A percentile compares a stretch with the other conserved stretches of the same genome.
Evolutionary conservation across 495 filamentous ascomycete species (phyloP).

Genomic region (Aspergillus egyptiacus): DNA sequence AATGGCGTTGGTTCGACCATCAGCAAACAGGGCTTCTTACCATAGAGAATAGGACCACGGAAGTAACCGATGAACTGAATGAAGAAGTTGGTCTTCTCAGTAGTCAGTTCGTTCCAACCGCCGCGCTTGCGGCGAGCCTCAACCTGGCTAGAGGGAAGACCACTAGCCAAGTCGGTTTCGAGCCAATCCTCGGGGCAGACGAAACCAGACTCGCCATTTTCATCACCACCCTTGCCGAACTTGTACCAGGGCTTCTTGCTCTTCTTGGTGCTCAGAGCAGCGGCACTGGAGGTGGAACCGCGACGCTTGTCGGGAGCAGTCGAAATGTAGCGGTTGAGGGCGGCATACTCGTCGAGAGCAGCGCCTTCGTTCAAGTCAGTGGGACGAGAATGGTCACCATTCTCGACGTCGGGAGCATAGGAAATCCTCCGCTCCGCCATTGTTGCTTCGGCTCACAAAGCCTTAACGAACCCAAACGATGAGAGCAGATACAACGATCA

Average conservation of each 20-base stretch:
- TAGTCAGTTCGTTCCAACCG: constrained; percentile 69
- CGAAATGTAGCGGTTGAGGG: constrained; percentile 60
- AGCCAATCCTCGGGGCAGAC: constrained; percentile 67
- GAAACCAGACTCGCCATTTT: constrained; percentile 36
- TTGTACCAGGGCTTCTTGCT: constrained; percentile 52
- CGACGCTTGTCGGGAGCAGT: constrained; percentile 56
- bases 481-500: constrained; percentile 36
- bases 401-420: constrained; percentile 49
- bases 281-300: constrained; percentile 50
- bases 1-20: not conserved
- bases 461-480: constrained; percentile 37
- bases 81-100: constrained; percentile 74
- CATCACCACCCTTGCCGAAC: constrained; percentile 44
- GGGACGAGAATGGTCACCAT: constrained; percentile 40
- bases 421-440: constrained; percentile 51
- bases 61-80: constrained; percentile 74
- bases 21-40: constrained; percentile 37
- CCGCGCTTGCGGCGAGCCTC: constrained; percentile 59
- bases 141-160: constrained; percentile 53
- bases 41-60: constrained; percentile 78
- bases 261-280: constrained; percentile 32
- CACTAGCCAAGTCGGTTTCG: constrained; percentile 60
- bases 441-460: constrained; percentile 46
- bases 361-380: constrained; percentile 28
- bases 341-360: constrained; percentile 46